These are phyloP conservation scores for Scheffersomyces titani DNA, from an alignment of 1,139 yeast species.

Conservation along the genomic window DNA sequence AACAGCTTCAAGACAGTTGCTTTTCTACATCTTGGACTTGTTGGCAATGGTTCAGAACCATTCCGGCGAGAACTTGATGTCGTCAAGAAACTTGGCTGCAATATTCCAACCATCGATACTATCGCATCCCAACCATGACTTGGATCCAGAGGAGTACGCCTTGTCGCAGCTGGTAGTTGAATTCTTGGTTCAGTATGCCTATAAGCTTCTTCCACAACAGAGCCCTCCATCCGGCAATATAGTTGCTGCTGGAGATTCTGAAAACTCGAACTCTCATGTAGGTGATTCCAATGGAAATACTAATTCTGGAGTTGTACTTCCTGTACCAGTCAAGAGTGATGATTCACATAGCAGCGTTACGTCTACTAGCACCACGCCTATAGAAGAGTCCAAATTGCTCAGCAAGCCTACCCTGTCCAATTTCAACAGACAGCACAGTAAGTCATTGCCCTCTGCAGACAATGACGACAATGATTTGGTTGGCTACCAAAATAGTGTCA, in stretches of 20 bases:
- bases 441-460: constrained; percentile 56
- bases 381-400: constrained; percentile 11
- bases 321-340: not conserved
- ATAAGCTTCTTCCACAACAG: constrained; percentile 64
- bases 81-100: constrained; percentile 90
- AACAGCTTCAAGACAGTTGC: constrained; percentile 68
- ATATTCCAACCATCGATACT: constrained; percentile 94
- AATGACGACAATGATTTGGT: constrained; percentile 50
- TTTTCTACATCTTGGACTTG: constrained; percentile 86
- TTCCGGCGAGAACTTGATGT: constrained; percentile 80
- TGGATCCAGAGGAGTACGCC: constrained; percentile 89
- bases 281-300: constrained; percentile 3
- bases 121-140: constrained; percentile 89
- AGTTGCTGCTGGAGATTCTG: not conserved
- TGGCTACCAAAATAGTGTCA: constrained; percentile 29
- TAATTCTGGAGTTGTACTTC: not conserved
- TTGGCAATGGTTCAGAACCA: constrained; percentile 84
- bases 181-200: constrained; percentile 84
- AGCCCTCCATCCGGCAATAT: constrained; percentile 6
- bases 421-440: constrained; percentile 54
- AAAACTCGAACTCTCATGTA: not conserved
- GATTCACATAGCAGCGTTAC: constrained; percentile 12
- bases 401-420: constrained; percentile 16
- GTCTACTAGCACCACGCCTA: constrained; percentile 20
- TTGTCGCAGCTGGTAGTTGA: constrained; percentile 85